These are phyloP conservation scores for Malania oleifera DNA, from an alignment of 164 flowering plant species.

Conservation along the genomic window DNA sequence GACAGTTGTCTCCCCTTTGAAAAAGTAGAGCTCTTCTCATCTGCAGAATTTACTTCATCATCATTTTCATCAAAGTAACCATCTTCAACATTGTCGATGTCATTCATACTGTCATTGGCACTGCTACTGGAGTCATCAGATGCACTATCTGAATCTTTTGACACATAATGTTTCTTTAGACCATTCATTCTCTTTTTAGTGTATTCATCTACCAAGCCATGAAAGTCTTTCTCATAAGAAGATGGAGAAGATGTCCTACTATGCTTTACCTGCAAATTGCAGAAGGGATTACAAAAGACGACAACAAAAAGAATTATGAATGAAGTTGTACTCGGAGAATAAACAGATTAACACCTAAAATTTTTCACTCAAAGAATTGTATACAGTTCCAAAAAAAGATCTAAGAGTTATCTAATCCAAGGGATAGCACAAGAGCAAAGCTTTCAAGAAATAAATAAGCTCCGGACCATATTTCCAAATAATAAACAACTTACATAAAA, in stretches of 20 bases:
- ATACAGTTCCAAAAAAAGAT: too few species aligned
- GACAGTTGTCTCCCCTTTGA: constrained; percentile 43
- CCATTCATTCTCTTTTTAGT: constrained; percentile 20
- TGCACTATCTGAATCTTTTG: constrained; percentile 22
- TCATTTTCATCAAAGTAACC: constrained; percentile 23
- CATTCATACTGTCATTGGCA: constrained; percentile 18
- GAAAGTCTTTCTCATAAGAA: constrained; percentile 64
- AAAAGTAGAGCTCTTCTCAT: constrained; percentile 16
- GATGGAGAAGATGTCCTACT: constrained; percentile 53
- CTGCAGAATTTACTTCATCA: constrained; percentile 23
- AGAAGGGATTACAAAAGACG: constrained; percentile 1
- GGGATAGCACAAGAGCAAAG: neutral
- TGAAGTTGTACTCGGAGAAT: too few species aligned
- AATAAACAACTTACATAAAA: constrained; percentile 55
- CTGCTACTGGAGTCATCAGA: constrained; percentile 25
- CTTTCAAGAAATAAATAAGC: neutral
- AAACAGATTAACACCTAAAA: too few species aligned
- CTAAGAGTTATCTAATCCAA: too few species aligned
- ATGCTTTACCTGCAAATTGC: constrained; percentile 63
- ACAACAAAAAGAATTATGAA: too few species aligned
- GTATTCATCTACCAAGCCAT: constrained; percentile 51
- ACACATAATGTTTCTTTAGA: constrained; percentile 15
- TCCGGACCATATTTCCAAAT: neutral
- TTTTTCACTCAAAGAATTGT: too few species aligned
- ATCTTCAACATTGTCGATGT: constrained; percentile 23